Base-by-base conservation (phyloP, 129 eudicot genomes). In the Pulicaria dysenterica region DNA sequence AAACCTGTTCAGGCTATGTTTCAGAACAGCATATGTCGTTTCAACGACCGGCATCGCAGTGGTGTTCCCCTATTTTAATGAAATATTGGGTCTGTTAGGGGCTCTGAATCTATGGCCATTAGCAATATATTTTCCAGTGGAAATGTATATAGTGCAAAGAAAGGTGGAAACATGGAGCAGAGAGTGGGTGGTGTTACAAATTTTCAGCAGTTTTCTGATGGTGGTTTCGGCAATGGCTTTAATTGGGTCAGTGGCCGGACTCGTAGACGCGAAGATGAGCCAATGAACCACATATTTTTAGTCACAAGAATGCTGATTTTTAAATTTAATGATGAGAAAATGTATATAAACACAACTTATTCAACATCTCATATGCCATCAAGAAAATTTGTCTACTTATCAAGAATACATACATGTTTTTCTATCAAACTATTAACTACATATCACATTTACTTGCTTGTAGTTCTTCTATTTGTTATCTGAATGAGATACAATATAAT, bases 71-170 rank as follows among this genome's bases (percentile, higher is more conserved):
- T 91, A 85, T 70, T 88, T 91, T 72, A 91, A 91, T 54, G 85
- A 91, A 71, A 87, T 91, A 47, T 51, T 91, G 71, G 95, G 97
- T 73, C 78, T 91, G 7, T 60, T 91, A 45, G 97, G 97, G 67
- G 97, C 86, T 53, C 65, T 85, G 15, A 81, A 84, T 58, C 79
- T 91, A 60, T 91, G 97, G 97, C 95, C 97, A 41, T 50, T 88
- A 55, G 83, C 92, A 5, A 71, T 91, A 58, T 91, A 91, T 56
- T 88, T 82, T 65, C 97, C 97, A 0, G 82, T 91, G 48, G 83
- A 85, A 55, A 85, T 88, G 97, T 91, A 85, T 73, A 70, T 80
- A 7, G 64, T 75, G 75, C 92, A 88, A 73, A 77, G 61, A 41
- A 82, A 84, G 73, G 78, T 86, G 13, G 74, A 73, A 64, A 48